phyloP scores from a whole-genome alignment of 192 early-diverging fungal species.

The Podila horticola region DNA sequence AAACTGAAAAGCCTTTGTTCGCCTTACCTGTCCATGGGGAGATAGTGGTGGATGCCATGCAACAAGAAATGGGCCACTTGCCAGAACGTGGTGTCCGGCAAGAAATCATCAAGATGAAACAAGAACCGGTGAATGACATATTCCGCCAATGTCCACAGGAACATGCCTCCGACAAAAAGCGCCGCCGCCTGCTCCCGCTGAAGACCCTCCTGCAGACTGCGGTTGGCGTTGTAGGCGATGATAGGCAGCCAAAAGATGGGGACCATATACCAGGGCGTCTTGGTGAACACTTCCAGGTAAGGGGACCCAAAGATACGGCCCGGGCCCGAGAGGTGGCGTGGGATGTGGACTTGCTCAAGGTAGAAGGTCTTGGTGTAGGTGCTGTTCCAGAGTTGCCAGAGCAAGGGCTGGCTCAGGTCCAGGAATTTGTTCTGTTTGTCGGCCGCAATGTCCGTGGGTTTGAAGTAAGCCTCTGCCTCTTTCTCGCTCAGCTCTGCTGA shows the following conservation, averaged over 20 bases:
- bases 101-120: slow-evolving; percentile 89
- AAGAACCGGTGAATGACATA: slow-evolving; percentile 93
- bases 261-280: slow-evolving; percentile 94
- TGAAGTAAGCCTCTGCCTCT: slow-evolving; percentile 40
- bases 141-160: slow-evolving; percentile 89
- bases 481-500: not conserved
- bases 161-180: slow-evolving; percentile 73
- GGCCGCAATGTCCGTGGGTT: slow-evolving; percentile 56
- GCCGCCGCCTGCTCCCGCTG: slow-evolving; percentile 43
- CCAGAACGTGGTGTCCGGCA: slow-evolving; percentile 85
- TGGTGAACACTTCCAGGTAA: slow-evolving; percentile 86
- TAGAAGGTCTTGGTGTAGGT: slow-evolving; percentile 87
- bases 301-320: slow-evolving; percentile 87
- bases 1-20: not conserved
- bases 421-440: slow-evolving; percentile 79
- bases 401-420: slow-evolving; percentile 82
- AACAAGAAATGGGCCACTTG: slow-evolving; percentile 86
- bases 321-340: slow-evolving; percentile 78
- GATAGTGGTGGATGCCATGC: slow-evolving; percentile 96
- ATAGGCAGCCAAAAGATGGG: slow-evolving; percentile 92
- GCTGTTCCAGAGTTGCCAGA: slow-evolving; percentile 79
- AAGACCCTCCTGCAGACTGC: slow-evolving; percentile 47
- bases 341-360: slow-evolving; percentile 90
- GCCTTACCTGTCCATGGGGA: slow-evolving; percentile 92
- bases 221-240: slow-evolving; percentile 56